These are phyloP conservation scores for Passalora sequoiae DNA, from an alignment of 2,329 filamentous ascomycete genomes.

Conservation along the genomic window DNA sequence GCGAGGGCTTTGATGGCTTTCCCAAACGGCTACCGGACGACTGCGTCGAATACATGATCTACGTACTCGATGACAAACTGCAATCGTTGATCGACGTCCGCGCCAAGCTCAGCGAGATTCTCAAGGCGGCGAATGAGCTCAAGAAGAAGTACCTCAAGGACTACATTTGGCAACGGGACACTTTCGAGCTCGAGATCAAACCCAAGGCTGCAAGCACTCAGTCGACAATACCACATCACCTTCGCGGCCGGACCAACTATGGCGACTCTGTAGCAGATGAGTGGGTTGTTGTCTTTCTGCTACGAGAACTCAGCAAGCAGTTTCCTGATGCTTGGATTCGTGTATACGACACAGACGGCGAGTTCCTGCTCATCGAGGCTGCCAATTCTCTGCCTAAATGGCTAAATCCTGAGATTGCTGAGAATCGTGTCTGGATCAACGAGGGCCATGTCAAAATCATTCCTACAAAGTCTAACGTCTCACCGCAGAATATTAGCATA, in stretches of 20 bases:
- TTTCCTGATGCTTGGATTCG: conserved; percentile 75
- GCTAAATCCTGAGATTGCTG: conserved; percentile 85
- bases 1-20: conserved; percentile 60
- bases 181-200: conserved; percentile 62
- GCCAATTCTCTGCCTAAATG: conserved; percentile 81
- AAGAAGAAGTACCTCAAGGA: conserved; percentile 62
- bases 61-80: conserved; percentile 58
- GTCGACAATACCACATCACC: conserved; percentile 20
- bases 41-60: conserved; percentile 77
- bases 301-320: conserved; percentile 71
- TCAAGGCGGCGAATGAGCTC: conserved; percentile 63
- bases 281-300: conserved; percentile 89
- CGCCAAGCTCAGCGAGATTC: conserved; percentile 63
- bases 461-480: conserved; percentile 40
- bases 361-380: conserved; percentile 91
- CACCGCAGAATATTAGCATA: conserved; percentile 53
- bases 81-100: conserved; percentile 49
- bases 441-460: conserved; percentile 70
- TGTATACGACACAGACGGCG: conserved; percentile 81
- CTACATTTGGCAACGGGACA: conserved; percentile 93
- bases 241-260: conserved; percentile 77
- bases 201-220: conserved; percentile 39
- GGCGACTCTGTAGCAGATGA: conserved; percentile 95
- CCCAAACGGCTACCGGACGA: conserved; percentile 71
- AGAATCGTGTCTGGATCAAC: conserved; percentile 86